These are phyloP conservation scores for Aspergillus alliaceus DNA, from an alignment of 2,329 filamentous ascomycete genomes.

Conservation along the genomic window DNA sequence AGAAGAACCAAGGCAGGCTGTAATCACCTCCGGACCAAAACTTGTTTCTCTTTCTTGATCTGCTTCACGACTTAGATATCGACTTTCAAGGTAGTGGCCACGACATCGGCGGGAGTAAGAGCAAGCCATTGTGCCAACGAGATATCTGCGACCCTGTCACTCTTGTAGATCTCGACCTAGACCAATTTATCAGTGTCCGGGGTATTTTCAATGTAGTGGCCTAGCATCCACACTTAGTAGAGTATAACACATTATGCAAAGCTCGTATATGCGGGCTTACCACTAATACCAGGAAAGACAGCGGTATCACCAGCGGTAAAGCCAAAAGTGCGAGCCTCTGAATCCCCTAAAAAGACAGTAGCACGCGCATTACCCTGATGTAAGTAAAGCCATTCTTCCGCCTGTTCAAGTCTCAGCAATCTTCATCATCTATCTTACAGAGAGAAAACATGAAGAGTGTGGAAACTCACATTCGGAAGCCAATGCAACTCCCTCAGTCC, in stretches of 20 bases:
- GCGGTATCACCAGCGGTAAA: constrained; percentile 67
- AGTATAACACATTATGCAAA: no score
- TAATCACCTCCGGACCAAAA: background rate
- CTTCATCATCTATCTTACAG: background rate
- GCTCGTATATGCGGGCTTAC: background rate
- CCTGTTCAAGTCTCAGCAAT: constrained; percentile 37
- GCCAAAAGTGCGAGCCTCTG: constrained; percentile 65
- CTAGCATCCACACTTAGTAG: constrained; percentile 33
- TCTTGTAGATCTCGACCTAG: constrained; percentile 71
- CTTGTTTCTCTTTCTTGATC: constrained; percentile 14
- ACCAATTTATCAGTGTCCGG: constrained; percentile 61
- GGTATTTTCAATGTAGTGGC: constrained; percentile 70
- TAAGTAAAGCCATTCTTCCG: constrained; percentile 72
- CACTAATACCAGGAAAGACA: constrained; percentile 58
- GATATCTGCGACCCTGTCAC: constrained; percentile 66
- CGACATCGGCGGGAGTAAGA: constrained; percentile 52
- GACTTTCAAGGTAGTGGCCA: constrained; percentile 9
- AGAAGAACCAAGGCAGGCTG: no score
- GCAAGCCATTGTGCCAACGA: constrained; percentile 69
- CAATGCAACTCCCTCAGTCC: constrained; percentile 67
- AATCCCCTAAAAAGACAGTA: constrained; percentile 64
- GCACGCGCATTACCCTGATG: constrained; percentile 62
- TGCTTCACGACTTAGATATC: constrained; percentile 10
- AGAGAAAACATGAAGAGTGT: no score
- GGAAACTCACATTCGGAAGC: constrained; percentile 66